These are phyloP conservation scores for Peronosclerospora sorghi DNA, from an alignment of 352 stramenopile genomes.

Conservation along the genomic window DNA sequence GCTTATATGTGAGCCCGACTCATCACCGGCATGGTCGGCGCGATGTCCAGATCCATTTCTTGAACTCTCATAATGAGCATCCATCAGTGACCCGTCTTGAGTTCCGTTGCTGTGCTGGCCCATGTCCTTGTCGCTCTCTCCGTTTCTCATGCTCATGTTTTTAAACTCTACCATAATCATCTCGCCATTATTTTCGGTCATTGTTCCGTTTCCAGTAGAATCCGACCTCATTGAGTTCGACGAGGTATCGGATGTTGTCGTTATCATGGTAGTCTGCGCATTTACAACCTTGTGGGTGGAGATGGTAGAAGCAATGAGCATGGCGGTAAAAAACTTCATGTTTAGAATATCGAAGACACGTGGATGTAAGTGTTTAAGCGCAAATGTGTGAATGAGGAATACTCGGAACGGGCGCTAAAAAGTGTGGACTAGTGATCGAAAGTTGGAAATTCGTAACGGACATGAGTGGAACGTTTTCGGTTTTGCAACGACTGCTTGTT, in stretches of 20 bases:
- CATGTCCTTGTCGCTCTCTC: neutral
- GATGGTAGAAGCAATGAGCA: conserved; percentile 14
- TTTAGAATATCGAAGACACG: conserved; percentile 3
- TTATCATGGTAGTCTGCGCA: neutral
- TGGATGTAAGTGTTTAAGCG: conserved; percentile 9
- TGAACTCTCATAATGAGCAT: neutral
- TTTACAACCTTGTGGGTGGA: conserved; percentile 5
- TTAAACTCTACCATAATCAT: neutral
- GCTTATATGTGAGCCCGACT: conserved; percentile 3
- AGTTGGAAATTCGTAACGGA: conserved; percentile 6
- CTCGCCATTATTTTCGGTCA: neutral
- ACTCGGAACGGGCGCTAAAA: neutral
- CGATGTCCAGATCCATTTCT: conserved; percentile 8
- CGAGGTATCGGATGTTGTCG: neutral
- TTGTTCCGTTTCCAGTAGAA: neutral
- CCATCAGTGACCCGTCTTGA: neutral
- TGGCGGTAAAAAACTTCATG: conserved; percentile 25
- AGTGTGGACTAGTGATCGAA: neutral
- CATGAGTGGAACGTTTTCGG: conserved; percentile 10
- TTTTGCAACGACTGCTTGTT: conserved; percentile 14
- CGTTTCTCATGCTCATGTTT: neutral
- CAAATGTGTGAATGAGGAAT: conserved; percentile 27
- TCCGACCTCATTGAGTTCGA: neutral
- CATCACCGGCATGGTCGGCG: conserved; percentile 8
- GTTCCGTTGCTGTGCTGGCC: neutral